A percentile compares a stretch with the other conserved stretches of the same genome.
Evolutionary conservation across 2,329 filamentous ascomycete genomes (phyloP).

Genomic region (Aspergillus novoparasiticus): DNA sequence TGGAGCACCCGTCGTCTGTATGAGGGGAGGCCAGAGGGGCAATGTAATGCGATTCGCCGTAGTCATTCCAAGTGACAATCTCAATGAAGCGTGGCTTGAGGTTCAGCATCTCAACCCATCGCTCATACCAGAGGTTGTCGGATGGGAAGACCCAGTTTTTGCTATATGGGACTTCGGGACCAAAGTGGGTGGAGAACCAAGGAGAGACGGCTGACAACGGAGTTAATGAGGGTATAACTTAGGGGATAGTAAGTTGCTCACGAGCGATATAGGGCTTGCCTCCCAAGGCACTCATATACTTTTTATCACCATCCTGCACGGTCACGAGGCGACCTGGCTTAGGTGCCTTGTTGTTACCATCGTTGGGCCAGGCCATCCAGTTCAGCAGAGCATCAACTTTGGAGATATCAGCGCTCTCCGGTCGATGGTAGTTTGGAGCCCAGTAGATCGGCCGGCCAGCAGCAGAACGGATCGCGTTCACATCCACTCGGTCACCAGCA

Average conservation of each 20-base stretch:
- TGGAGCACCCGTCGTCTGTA: slow-evolving; percentile 44
- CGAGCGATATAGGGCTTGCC: slow-evolving; percentile 54
- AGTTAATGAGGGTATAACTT: not conserved
- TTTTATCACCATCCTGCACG: slow-evolving; percentile 42
- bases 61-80: slow-evolving; percentile 55
- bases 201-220: slow-evolving; percentile 39
- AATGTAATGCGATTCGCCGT: slow-evolving; percentile 59
- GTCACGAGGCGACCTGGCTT: slow-evolving; percentile 42
- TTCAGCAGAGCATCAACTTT: slow-evolving; percentile 30
- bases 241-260: slow-evolving; percentile 21
- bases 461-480: slow-evolving; percentile 43
- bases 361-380: slow-evolving; percentile 48
- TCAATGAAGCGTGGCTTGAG: slow-evolving; percentile 53
- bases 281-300: slow-evolving; percentile 35
- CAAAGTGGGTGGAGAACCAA: slow-evolving; percentile 58
- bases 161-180: slow-evolving; percentile 46
- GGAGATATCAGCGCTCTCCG: slow-evolving; percentile 35
- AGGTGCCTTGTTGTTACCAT: slow-evolving; percentile 53
- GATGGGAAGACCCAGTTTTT: slow-evolving; percentile 57
- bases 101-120: slow-evolving; percentile 45
- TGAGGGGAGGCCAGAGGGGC: slow-evolving; percentile 45
- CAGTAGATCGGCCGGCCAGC: slow-evolving; percentile 51
- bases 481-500: slow-evolving; percentile 51
- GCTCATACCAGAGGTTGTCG: slow-evolving; percentile 48
- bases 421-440: slow-evolving; percentile 54